phyloP scores from a whole-genome alignment of 208 protist genomes.

The Naegleria fowleri region DNA sequence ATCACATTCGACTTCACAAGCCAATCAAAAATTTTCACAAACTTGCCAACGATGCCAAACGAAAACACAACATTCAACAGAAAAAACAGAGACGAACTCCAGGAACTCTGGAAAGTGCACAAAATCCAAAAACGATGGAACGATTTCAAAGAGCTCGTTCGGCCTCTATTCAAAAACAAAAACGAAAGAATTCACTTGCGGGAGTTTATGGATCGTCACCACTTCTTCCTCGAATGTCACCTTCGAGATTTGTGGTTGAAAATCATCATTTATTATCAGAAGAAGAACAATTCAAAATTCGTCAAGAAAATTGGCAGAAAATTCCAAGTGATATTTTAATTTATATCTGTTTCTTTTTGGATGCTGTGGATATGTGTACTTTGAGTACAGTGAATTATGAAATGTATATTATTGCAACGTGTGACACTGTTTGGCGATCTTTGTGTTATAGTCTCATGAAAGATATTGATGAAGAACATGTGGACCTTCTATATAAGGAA shows the following conservation, averaged over 20 bases:
- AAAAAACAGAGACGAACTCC: neutral
- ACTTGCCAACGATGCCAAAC: neutral
- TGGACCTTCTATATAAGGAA: neutral
- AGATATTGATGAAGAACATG: neutral
- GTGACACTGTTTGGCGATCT: neutral
- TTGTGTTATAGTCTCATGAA: neutral
- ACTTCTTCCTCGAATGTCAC: neutral
- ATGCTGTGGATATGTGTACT: neutral
- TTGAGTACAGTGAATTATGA: neutral
- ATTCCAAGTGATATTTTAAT: neutral
- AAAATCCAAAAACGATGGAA: neutral
- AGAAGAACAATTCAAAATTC: neutral
- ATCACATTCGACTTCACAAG: neutral
- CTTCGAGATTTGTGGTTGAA: neutral
- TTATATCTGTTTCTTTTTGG: neutral
- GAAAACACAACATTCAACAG: neutral
- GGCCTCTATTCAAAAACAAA: neutral
- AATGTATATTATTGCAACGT: neutral
- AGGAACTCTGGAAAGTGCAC: neutral
- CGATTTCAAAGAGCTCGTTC: neutral
- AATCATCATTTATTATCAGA: neutral
- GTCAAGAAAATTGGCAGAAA: neutral
- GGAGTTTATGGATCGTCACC: neutral
- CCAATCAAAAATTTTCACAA: neutral
- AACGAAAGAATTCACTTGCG: neutral